These are phyloP conservation scores for Hemileccinum impolitum DNA, from an alignment of 768 basidiomycete genomes.

Conservation along the genomic window DNA sequence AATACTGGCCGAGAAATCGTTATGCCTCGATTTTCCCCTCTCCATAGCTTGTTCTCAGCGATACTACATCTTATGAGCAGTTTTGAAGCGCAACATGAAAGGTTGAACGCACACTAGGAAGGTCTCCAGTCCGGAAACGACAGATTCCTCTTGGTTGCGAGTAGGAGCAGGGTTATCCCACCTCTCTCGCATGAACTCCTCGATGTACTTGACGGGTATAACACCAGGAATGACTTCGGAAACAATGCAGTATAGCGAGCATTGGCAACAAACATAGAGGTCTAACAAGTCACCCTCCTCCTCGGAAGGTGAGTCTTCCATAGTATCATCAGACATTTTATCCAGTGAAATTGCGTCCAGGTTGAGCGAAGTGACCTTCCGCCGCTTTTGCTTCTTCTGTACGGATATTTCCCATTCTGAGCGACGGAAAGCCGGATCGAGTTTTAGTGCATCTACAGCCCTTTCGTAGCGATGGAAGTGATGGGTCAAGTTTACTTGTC, in stretches of 20 bases:
- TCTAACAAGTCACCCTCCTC: slow-evolving; percentile 62
- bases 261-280: slow-evolving; percentile 83
- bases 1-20: slow-evolving; percentile 54
- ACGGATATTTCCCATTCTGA: slow-evolving; percentile 59
- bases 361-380: slow-evolving; percentile 46
- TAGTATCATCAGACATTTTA: slow-evolving; percentile 27
- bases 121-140: slow-evolving; percentile 62
- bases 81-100: not conserved
- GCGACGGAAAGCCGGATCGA: slow-evolving; percentile 57
- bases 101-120: slow-evolving; percentile 53
- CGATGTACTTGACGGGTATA: slow-evolving; percentile 56
- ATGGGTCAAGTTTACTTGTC: slow-evolving; percentile 59
- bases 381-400: slow-evolving; percentile 49
- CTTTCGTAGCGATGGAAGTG: slow-evolving; percentile 77
- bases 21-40: slow-evolving; percentile 57
- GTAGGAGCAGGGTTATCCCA: slow-evolving; percentile 51
- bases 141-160: slow-evolving; percentile 52
- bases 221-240: slow-evolving; percentile 73
- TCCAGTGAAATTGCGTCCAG: slow-evolving; percentile 24
- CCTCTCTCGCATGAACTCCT: slow-evolving; percentile 64
- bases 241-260: slow-evolving; percentile 68
- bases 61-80: slow-evolving; percentile 41
- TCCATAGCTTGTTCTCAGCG: slow-evolving; percentile 75
- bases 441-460: slow-evolving; percentile 65
- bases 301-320: slow-evolving; percentile 28